These are phyloP conservation scores for Apiotrichum brassicae DNA, from an alignment of 1,284 basidiomycete genomes.

Conservation along the genomic window DNA sequence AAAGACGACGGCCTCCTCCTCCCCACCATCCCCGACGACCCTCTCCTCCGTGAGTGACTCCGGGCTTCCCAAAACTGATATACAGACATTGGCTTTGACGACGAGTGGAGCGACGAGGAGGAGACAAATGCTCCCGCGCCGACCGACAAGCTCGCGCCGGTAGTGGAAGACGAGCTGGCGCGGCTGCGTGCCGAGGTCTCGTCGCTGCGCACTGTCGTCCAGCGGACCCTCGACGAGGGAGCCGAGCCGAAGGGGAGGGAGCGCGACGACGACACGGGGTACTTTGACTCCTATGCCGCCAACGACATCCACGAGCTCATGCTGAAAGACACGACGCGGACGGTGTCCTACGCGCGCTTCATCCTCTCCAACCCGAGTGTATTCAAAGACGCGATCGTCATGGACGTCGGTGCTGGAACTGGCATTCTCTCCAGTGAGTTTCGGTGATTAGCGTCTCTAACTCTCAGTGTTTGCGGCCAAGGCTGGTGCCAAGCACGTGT, in stretches of 20 bases:
- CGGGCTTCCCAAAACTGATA: constrained; percentile 32
- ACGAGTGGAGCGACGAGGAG: constrained; percentile 63
- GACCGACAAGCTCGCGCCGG: constrained; percentile 15
- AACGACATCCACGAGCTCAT: constrained; percentile 62
- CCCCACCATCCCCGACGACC: constrained; percentile 74
- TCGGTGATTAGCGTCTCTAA: background rate
- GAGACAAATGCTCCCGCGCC: constrained; percentile 15
- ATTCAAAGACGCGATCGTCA: constrained; percentile 78
- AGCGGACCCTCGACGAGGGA: constrained; percentile 26
- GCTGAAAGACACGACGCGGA: constrained; percentile 78
- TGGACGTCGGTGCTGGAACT: constrained; percentile 93
- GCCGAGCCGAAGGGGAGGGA: constrained; percentile 33
- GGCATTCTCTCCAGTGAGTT: constrained; percentile 68
- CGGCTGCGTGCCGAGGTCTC: constrained; percentile 28
- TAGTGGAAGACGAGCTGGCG: constrained; percentile 23
- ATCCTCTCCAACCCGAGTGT: constrained; percentile 77
- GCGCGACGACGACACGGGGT: constrained; percentile 83
- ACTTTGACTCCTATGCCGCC: constrained; percentile 88
- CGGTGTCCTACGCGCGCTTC: constrained; percentile 86
- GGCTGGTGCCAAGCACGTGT: constrained; percentile 85
- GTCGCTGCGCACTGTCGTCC: constrained; percentile 29
- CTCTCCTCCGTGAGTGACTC: constrained; percentile 66
- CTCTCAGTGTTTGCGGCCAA: constrained; percentile 71
- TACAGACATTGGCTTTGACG: constrained; percentile 57
- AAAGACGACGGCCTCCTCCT: constrained; percentile 67